phyloP scores from a whole-genome alignment of 2,329 filamentous ascomycete genomes.

The Emergomyces africanus region DNA sequence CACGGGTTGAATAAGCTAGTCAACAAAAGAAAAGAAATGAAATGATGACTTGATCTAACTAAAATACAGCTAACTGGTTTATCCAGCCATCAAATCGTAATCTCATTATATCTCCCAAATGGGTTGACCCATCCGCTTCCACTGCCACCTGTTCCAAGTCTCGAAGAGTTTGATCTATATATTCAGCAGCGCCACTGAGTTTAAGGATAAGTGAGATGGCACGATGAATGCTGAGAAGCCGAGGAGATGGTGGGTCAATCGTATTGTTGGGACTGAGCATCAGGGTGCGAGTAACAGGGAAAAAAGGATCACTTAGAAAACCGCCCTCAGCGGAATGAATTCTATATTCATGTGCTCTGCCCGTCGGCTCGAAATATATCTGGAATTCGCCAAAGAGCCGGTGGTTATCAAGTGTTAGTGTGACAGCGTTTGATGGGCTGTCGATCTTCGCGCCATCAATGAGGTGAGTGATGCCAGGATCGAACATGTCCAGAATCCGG shows the following conservation, averaged over 20 bases:
- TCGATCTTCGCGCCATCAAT: constrained; percentile 11
- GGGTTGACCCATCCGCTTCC: constrained; percentile 6
- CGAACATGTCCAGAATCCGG: constrained; percentile 11
- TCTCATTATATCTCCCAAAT: constrained; percentile 6
- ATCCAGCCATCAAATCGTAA: background rate
- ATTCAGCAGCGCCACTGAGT: constrained; percentile 11
- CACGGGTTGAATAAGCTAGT: background rate
- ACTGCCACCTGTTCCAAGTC: constrained; percentile 14
- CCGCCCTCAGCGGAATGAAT: constrained; percentile 11
- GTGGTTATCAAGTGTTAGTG: constrained; percentile 9
- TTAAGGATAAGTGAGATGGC: constrained; percentile 19
- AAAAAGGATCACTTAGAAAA: constrained; percentile 11
- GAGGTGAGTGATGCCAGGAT: constrained; percentile 6
- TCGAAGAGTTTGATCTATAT: constrained; percentile 9
- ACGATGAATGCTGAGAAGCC: constrained; percentile 16
- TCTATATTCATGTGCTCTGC: constrained; percentile 7
- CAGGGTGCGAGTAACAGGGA: constrained; percentile 13
- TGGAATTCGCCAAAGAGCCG: constrained; percentile 11
- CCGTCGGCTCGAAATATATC: constrained; percentile 11
- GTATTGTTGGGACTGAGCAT: constrained; percentile 17
- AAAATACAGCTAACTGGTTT: background rate
- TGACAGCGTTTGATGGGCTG: constrained; percentile 11
- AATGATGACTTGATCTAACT: background rate
- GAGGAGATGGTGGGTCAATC: constrained; percentile 19
- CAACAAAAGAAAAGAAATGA: background rate